Evolutionary conservation across 2,329 filamentous ascomycete species (phyloP).

Genomic region (Eurotiales sp.): DNA sequence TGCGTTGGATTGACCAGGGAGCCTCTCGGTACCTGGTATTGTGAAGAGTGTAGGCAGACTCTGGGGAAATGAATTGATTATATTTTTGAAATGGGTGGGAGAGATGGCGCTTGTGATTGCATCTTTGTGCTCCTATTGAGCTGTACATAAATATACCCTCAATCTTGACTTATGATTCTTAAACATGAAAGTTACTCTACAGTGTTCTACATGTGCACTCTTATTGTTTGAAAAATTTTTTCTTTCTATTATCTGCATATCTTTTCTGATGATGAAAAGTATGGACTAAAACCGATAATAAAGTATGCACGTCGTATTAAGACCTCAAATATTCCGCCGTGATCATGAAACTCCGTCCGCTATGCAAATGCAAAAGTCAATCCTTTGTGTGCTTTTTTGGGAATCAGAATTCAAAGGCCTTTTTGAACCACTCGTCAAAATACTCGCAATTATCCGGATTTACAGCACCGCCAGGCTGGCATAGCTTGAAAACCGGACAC

Average conservation of each 20-base stretch:
- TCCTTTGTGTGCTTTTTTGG: background rate
- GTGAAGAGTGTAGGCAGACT: constrained; percentile 48
- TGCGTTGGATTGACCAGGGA: constrained; percentile 60
- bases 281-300: no score
- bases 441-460: constrained; percentile 89
- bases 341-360: constrained; percentile 33
- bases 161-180: background rate
- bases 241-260: background rate
- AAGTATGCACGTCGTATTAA: background rate
- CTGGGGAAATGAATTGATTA: constrained; percentile 29
- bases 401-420: constrained; percentile 33
- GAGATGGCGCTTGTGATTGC: no score
- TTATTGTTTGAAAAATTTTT: background rate
- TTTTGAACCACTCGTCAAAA: constrained; percentile 75
- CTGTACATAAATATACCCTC: background rate
- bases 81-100: no score
- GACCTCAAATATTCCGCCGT: background rate
- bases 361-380: constrained; percentile 27
- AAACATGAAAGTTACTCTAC: no score
- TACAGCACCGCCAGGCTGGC: constrained; percentile 84
- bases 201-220: no score
- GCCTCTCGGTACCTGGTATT: constrained; percentile 57
- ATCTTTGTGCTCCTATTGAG: no score
- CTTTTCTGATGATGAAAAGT: background rate
- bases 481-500: constrained; percentile 91